Conservation (phyloP, 129 eudicot species). For the Pittosporum tobira region DNA sequence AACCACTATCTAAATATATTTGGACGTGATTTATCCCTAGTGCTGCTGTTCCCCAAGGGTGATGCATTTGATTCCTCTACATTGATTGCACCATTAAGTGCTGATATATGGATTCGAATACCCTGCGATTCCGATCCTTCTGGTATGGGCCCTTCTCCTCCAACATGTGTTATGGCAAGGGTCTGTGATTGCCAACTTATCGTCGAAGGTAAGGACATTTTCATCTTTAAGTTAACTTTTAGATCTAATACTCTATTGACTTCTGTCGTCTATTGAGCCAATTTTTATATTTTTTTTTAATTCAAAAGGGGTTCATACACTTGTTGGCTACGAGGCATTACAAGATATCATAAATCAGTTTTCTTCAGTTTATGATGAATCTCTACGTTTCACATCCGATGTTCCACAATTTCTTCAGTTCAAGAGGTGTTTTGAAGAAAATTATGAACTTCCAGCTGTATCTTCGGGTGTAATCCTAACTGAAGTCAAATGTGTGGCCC, state of each 20-base stretch:
- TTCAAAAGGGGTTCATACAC: conserved; percentile 33
- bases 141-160: conserved; percentile 20
- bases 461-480: conserved; percentile 26
- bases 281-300: conserved; percentile 1
- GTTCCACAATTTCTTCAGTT: conserved; percentile 50
- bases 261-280: not conserved
- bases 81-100: conserved; percentile 47
- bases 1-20: conserved; percentile 52
- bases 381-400: conserved; percentile 56
- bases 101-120: conserved; percentile 77
- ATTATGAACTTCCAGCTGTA: conserved; percentile 22
- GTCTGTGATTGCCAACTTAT: conserved; percentile 39
- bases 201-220: conserved; percentile 43
- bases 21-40: conserved; percentile 59
- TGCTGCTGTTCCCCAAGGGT: conserved; percentile 31
- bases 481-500: conserved; percentile 42
- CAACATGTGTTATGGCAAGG: conserved; percentile 52
- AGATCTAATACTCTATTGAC: not conserved
- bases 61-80: conserved; percentile 28
- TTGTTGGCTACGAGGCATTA: conserved; percentile 46
- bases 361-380: conserved; percentile 42
- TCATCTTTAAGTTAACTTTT: conserved; percentile 10
- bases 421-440: conserved; percentile 27
- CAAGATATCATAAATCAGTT: conserved; percentile 43
- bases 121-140: conserved; percentile 29